A percentile compares a stretch with the other conserved stretches of the same genome.
Evolutionary conservation across 306 rosid genomes (phyloP).

Genomic region (Erythrophleum fordii): DNA sequence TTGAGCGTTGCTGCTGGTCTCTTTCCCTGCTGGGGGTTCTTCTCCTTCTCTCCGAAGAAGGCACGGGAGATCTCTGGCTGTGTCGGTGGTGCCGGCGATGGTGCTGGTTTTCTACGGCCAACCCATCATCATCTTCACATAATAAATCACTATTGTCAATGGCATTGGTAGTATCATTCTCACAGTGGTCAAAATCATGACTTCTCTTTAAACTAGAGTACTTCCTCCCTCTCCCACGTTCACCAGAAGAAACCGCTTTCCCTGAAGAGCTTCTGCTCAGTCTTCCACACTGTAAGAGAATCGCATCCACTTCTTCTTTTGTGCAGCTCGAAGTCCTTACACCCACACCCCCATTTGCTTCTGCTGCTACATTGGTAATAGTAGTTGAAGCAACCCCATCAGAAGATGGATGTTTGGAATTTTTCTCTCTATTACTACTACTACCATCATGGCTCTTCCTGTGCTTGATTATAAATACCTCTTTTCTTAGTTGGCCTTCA

Average conservation of each 20-base stretch:
- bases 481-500: constrained; percentile 57
- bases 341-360: constrained; percentile 25
- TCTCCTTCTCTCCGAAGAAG: constrained; percentile 68
- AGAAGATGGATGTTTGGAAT: constrained; percentile 38
- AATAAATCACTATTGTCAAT: constrained; percentile 39
- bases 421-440: constrained; percentile 58
- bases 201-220: constrained; percentile 85
- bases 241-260: constrained; percentile 46
- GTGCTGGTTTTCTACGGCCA: constrained; percentile 39
- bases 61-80: constrained; percentile 57
- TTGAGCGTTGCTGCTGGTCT: constrained; percentile 67
- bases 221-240: constrained; percentile 60
- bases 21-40: constrained; percentile 95
- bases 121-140: constrained; percentile 39
- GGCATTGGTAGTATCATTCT: constrained; percentile 39
- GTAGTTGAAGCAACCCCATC: constrained; percentile 26
- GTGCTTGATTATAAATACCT: constrained; percentile 79
- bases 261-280: constrained; percentile 76
- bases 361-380: constrained; percentile 9
- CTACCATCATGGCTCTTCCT: constrained; percentile 81
- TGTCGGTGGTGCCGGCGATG: constrained; percentile 54
- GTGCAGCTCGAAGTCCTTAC: no score
- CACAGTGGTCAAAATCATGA: constrained; percentile 69
- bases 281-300: constrained; percentile 72
- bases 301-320: constrained; percentile 50